phyloP scores from a whole-genome alignment of 192 early-diverging fungal genomes.

The Umbelopsis sp. region DNA sequence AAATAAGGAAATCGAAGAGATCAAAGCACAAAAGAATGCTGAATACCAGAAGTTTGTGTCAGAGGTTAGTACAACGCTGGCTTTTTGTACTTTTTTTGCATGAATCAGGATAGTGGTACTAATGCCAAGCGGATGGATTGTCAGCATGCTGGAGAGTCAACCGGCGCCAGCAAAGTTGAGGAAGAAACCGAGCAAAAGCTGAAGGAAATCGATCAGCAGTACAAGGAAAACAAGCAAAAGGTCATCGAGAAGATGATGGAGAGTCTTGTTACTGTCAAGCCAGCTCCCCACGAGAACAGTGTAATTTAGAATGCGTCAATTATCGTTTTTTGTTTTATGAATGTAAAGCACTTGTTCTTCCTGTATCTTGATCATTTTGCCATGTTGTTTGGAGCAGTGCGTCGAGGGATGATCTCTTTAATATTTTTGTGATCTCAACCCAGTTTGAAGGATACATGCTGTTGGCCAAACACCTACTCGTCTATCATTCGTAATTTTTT shows the following conservation, averaged over 20 bases:
- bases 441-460: too few species aligned
- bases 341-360: conserved; percentile 1
- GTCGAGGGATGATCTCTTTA: too few species aligned
- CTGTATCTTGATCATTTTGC: background rate
- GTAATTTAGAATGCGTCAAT: conserved; percentile 2
- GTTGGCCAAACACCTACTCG: too few species aligned
- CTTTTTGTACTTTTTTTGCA: background rate
- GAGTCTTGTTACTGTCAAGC: conserved; percentile 66
- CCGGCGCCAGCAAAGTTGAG: conserved; percentile 61
- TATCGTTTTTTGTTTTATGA: conserved; percentile 3
- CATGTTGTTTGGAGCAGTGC: background rate
- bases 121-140: conserved; percentile 15
- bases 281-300: conserved; percentile 62
- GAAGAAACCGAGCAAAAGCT: conserved; percentile 74
- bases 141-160: conserved; percentile 73
- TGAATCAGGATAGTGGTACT: background rate
- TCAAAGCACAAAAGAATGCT: conserved; percentile 83
- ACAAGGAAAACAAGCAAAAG: conserved; percentile 61
- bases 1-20: conserved; percentile 84
- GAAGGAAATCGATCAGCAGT: conserved; percentile 60
- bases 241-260: conserved; percentile 73
- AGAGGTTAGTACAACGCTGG: conserved; percentile 46
- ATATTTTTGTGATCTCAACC: too few species aligned
- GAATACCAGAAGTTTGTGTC: conserved; percentile 79
- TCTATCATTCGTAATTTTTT: too few species aligned